Percentiles rank a stretch among this genome's conserved stretches.
Conservation (phyloP, 2,329 filamentous ascomycete genomes). For the Pseudogymnoascus sp. region DNA sequence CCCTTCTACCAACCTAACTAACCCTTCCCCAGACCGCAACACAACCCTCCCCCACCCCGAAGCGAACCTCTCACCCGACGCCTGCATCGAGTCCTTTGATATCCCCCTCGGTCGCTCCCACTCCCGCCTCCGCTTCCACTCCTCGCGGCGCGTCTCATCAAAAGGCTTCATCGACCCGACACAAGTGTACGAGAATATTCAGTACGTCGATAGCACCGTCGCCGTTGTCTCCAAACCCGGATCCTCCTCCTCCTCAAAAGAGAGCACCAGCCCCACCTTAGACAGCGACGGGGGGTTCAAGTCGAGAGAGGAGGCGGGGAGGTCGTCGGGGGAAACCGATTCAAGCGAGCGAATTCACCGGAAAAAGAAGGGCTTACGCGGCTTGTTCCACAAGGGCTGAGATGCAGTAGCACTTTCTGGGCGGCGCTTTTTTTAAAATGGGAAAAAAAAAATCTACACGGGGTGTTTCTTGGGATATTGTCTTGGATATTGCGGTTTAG, state of each 20-base stretch:
- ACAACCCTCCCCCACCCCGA: slow-evolving; percentile 57
- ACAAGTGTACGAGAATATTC: slow-evolving; percentile 21
- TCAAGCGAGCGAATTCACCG: neutral
- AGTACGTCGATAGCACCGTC: slow-evolving; percentile 18
- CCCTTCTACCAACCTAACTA: neutral
- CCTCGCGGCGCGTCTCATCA: slow-evolving; percentile 14
- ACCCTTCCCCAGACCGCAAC: slow-evolving; percentile 38
- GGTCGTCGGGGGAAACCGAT: neutral
- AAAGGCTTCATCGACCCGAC: slow-evolving; percentile 11
- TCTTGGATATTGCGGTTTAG: neutral
- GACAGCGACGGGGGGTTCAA: slow-evolving; percentile 10
- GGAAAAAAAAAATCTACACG: neutral
- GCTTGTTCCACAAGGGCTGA: slow-evolving; percentile 15
- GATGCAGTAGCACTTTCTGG: neutral
- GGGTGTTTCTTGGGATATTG: neutral
- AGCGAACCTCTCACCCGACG: slow-evolving; percentile 50
- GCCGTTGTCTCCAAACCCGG: neutral
- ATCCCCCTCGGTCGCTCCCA: slow-evolving; percentile 33
- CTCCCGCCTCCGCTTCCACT: slow-evolving; percentile 17
- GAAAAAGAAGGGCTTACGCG: slow-evolving; percentile 10
- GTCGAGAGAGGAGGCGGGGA: slow-evolving; percentile 15
- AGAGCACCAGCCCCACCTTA: slow-evolving; percentile 12
- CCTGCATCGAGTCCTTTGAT: slow-evolving; percentile 49
- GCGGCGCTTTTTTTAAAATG: neutral
- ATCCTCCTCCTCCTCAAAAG: neutral